Evolutionary conservation across 2,329 filamentous ascomycete genomes (phyloP).

Genomic region (Aquanectria penicillioides): DNA sequence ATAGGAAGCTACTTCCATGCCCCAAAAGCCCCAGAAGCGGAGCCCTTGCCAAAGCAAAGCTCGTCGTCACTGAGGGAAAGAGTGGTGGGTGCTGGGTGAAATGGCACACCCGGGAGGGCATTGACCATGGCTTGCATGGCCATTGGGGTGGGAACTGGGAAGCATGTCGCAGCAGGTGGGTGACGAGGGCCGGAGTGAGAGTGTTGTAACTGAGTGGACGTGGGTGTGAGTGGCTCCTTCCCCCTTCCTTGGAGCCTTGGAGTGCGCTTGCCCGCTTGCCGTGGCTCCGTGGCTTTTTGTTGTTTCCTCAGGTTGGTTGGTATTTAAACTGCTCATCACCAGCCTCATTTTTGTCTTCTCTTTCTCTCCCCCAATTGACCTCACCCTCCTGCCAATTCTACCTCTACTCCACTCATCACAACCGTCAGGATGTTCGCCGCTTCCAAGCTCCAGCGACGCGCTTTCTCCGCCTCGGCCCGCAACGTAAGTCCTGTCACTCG

Average conservation of each 20-base stretch:
- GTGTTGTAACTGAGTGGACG: not conserved
- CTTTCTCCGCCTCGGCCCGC: conserved; percentile 82
- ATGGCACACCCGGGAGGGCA: no score
- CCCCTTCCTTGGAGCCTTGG: conserved; percentile 27
- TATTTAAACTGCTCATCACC: conserved; percentile 34
- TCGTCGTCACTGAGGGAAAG: not conserved
- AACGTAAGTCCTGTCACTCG: conserved; percentile 65
- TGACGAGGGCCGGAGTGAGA: no score
- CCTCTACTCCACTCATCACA: conserved; percentile 31
- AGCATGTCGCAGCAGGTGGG: not conserved
- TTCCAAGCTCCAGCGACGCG: conserved; percentile 76
- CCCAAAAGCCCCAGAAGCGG: no score
- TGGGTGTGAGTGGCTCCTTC: conserved; percentile 22
- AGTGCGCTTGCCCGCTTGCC: conserved; percentile 26
- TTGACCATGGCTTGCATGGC: no score
- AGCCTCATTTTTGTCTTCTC: conserved; percentile 28
- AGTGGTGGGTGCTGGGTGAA: conserved; percentile 7
- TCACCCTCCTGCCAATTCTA: conserved; percentile 31
- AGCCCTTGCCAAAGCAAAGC: no score
- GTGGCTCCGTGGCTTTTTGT: conserved; percentile 21
- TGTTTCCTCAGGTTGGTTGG: conserved; percentile 19
- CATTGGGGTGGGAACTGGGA: no score
- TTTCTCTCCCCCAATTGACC: conserved; percentile 32
- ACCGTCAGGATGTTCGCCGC: conserved; percentile 75
- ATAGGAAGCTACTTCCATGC: not conserved